A percentile compares a stretch with the other conserved stretches of the same genome.
Conservation (phyloP, 1,284 basidiomycete genomes). For the Puccinia coronata region DNA sequence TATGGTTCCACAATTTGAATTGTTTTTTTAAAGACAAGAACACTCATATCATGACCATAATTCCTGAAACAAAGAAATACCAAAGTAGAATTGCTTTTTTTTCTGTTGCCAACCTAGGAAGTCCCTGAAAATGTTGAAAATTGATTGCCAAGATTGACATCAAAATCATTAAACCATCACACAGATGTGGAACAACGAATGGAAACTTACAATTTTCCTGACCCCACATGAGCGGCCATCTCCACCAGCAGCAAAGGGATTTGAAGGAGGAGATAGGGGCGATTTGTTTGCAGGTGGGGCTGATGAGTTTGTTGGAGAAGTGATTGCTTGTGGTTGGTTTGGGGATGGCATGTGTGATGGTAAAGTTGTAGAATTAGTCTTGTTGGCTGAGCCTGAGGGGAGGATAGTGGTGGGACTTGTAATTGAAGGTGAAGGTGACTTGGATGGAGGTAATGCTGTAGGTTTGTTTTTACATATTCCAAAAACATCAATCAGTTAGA, state of each 20-base stretch:
- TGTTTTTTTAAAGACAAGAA: no score
- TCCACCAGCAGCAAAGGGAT: neutral
- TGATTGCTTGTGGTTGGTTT: neutral
- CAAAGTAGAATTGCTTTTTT: neutral
- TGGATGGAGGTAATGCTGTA: neutral
- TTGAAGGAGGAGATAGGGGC: neutral
- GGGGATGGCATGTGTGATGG: neutral
- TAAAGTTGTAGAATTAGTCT: no score
- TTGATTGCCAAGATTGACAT: no score
- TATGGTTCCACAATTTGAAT: no score
- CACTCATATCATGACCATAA: neutral
- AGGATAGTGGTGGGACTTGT: neutral
- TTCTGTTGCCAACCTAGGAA: neutral
- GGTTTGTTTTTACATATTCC: no score
- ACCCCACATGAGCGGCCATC: neutral
- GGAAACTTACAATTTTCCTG: neutral
- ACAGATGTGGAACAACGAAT: no score
- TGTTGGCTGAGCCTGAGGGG: no score
- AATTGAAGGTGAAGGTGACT: neutral
- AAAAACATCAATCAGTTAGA: neutral
- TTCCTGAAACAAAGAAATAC: neutral
- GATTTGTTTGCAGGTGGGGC: neutral
- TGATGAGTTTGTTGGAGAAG: neutral
- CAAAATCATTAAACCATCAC: no score
- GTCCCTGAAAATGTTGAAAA: neutral